Conservation (phyloP, 768 basidiomycete species). For the Lyophyllum decastes region DNA sequence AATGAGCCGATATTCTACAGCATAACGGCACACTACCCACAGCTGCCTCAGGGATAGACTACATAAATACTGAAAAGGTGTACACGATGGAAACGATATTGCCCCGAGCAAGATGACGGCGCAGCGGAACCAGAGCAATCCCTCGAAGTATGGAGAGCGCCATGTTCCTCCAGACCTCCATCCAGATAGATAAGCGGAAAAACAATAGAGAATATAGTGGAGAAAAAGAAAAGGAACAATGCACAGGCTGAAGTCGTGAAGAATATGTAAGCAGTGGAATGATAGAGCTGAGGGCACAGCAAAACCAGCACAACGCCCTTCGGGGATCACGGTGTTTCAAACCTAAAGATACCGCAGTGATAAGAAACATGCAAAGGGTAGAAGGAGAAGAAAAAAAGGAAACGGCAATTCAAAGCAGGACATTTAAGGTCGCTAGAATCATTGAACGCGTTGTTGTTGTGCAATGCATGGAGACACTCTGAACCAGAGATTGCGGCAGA, state of each 20-base stretch:
- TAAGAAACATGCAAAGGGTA: background rate
- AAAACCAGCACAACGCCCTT: slow-evolving; percentile 15
- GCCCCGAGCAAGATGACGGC: background rate
- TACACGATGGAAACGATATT: no score
- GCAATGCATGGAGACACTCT: background rate
- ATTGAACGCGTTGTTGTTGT: no score
- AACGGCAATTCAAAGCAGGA: background rate
- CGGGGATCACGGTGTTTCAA: background rate
- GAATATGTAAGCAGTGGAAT: background rate
- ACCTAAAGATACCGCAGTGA: slow-evolving; percentile 9
- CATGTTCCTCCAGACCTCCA: background rate
- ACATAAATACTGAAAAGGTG: background rate
- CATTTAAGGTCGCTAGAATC: no score
- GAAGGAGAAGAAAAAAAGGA: background rate
- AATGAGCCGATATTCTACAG: background rate
- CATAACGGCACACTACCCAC: background rate
- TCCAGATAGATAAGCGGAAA: background rate
- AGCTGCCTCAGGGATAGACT: background rate
- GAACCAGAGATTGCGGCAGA: slow-evolving; percentile 18
- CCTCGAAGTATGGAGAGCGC: background rate
- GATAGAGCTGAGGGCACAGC: slow-evolving; percentile 22
- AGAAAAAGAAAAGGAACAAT: background rate
- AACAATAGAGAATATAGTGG: no score
- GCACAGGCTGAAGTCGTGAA: background rate
- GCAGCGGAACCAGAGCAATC: background rate